phyloP scores from a whole-genome alignment of 192 early-diverging fungal genomes.

The Dispira simplex region DNA sequence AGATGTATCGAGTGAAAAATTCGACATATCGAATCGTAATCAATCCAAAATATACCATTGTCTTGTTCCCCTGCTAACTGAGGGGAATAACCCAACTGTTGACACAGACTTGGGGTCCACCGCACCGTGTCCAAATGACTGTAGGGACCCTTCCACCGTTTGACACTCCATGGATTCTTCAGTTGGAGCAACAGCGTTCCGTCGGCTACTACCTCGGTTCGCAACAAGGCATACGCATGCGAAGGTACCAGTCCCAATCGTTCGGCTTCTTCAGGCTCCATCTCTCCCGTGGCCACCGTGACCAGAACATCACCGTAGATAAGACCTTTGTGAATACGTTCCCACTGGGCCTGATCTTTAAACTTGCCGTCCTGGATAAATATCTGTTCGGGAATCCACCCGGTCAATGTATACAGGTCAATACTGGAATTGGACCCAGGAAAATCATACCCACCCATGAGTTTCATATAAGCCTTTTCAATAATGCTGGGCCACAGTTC shows the following conservation, averaged over 20 bases:
- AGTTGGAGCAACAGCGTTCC: constrained; percentile 61
- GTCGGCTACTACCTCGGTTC: constrained; percentile 34
- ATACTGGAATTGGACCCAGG: constrained; percentile 90
- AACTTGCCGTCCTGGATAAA: constrained; percentile 59
- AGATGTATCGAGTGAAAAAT: constrained; percentile 79
- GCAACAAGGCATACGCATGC: constrained; percentile 81
- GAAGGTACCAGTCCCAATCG: constrained; percentile 63
- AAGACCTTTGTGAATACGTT: constrained; percentile 45
- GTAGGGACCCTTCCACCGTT: constrained; percentile 69
- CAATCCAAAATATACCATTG: constrained; percentile 81
- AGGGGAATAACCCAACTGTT: constrained; percentile 56
- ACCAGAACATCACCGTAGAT: constrained; percentile 57
- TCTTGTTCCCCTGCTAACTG: constrained; percentile 43
- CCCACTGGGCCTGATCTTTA: constrained; percentile 53
- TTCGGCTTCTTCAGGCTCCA: constrained; percentile 43
- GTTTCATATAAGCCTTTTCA: constrained; percentile 92
- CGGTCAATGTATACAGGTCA: constrained; percentile 77
- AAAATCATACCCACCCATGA: constrained; percentile 92
- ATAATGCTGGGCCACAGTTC: constrained; percentile 76
- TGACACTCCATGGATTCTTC: constrained; percentile 88
- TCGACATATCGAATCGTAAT: constrained; percentile 61
- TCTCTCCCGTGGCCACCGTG: constrained; percentile 72
- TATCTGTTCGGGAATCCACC: constrained; percentile 88
- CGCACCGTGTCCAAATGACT: constrained; percentile 40
- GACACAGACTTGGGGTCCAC: constrained; percentile 59